Base-by-base conservation (phyloP, 164 flowering plant species). In the Echeveria elegans region DNA sequence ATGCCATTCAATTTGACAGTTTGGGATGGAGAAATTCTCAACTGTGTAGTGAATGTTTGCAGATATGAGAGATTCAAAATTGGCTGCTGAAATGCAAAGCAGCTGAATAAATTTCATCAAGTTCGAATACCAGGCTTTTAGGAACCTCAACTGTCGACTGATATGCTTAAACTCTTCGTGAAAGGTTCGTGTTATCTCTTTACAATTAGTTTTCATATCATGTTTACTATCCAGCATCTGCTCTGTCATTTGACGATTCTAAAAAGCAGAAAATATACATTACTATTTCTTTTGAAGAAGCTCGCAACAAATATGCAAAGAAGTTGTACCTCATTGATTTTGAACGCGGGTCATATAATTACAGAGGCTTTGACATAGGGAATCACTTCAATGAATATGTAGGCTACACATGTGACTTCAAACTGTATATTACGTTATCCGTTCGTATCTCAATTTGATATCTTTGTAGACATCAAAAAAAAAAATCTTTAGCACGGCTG, bases 301-400 rank as follows among this genome's bases (percentile, higher is more conserved):
- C 91, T 69, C 73, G 70, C 19, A 75, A 77, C 53, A 32, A 66
- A 63, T 66, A 63, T 67, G 29, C 90, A 95, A 97, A 72, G 64
- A 87, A 88, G 64, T 88, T 95, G 28, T 85, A 89, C 82, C 72
- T 94, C 79, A 94, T 94, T 68, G 99, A 94, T 78, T 92, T 92
- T 73, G 99, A 95, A 77, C 92, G 92, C 71, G 99, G 97, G 40
- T 91, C 97, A 28, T 95, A 89, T 77, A 92, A 75, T 69, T 92
- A 88, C 78, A 79, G 99, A 78, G 99, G 99, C 61, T 92, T 77
- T 79, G 99, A 95, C 81, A 89, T 95, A 60, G 99, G 90, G 64
- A 95, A 95, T 74, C 99, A 95, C 85, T 95, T 95, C 85, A 89
- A 86, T 66, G 99, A 95, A 79, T 95, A 89, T 83, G 99, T 97